Base-by-base conservation (phyloP, 2,329 filamentous ascomycete species). In the Pochonia chlamydosporia region DNA sequence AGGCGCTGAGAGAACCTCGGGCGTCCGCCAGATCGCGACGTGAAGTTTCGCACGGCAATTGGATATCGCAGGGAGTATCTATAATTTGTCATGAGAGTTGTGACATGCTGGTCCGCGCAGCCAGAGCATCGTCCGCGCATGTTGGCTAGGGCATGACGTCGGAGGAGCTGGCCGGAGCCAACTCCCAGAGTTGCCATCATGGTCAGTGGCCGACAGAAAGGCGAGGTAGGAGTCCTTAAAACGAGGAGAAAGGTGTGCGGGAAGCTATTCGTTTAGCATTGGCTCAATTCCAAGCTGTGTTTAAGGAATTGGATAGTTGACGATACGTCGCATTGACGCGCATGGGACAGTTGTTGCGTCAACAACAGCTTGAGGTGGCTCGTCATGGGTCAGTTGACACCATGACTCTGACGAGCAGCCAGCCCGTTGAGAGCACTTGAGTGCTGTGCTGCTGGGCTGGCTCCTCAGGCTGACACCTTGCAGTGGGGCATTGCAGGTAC, bases 1-100 rank as follows among this genome's bases (percentile, higher is more conserved):
- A 80, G 66, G 24, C 74, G 72, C 42, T 75, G 72, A 25, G 75
- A 72, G 63, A 79, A 79, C 49, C 69, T 69, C 31, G 69, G 73
- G 52, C 71, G 65, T 52, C 70, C 69, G 47, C 70, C 69, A 36
- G 72, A 66, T 54, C 55, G 56, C 48, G 63, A 64, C 30, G 66
- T 59, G 26, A 64, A 67, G 42, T 49, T 56, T 39, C 64, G 64
- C 42, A 56, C 33, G 56, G 58, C 43, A 51, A 48, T 47, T 33
- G 56, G 57, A 26, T 49, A 47, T 51, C 54, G 55, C 45, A 54
- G 55, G 36, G 52, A 54, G 53, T 49, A 55, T 58, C 53, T 56
- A 41, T 55, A 40, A 52, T 53, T 37, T 2, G 46, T n/a, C 11
- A 44, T 40, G 14, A 50, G 45, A 23, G 43, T 31, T 33, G 49